Conservation (phyloP, 2,329 filamentous ascomycete genomes). For the Coccinonectria pachysandricola region DNA sequence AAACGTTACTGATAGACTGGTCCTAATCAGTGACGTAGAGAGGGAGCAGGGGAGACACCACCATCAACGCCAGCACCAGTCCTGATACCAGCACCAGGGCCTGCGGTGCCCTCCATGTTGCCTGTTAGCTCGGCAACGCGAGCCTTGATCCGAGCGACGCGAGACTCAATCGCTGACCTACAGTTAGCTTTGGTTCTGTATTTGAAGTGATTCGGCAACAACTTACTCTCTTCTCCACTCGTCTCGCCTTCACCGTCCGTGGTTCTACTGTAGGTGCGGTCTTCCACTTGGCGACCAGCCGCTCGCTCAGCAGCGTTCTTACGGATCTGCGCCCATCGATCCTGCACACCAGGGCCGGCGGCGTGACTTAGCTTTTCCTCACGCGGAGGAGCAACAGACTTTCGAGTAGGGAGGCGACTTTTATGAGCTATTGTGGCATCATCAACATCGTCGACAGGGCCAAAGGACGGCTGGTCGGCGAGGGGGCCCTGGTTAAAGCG, state of each 20-base stretch:
- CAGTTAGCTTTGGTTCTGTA: slow-evolving; percentile 12
- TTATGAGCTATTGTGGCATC: slow-evolving; percentile 45
- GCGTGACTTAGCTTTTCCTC: slow-evolving; percentile 25
- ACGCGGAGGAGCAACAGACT: slow-evolving; percentile 15
- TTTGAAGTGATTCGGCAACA: not conserved
- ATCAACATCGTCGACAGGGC: slow-evolving; percentile 46
- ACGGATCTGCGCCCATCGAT: slow-evolving; percentile 92
- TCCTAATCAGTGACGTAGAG: too few species aligned
- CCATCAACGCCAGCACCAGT: too few species aligned
- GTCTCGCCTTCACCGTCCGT: slow-evolving; percentile 70
- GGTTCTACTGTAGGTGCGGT: slow-evolving; percentile 48
- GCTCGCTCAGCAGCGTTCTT: slow-evolving; percentile 86
- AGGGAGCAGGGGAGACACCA: too few species aligned
- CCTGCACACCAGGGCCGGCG: slow-evolving; percentile 36
- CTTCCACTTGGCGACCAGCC: slow-evolving; percentile 53
- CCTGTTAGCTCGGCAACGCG: slow-evolving; percentile 89
- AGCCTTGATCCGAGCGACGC: slow-evolving; percentile 95
- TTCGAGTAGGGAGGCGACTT: slow-evolving; percentile 28
- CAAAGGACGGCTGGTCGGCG: slow-evolving; percentile 74
- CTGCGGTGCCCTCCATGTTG: slow-evolving; percentile 55
- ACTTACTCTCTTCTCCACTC: slow-evolving; percentile 91
- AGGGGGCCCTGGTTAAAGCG: slow-evolving; percentile 86
- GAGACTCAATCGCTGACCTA: slow-evolving; percentile 76
- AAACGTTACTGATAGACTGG: too few species aligned
- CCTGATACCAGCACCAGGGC: slow-evolving; percentile 25